Evolutionary conservation across 2,329 filamentous ascomycete genomes (phyloP), one percentile per base, ranked within the genome.

Genomic region (Ascochyta koolunga): DNA sequence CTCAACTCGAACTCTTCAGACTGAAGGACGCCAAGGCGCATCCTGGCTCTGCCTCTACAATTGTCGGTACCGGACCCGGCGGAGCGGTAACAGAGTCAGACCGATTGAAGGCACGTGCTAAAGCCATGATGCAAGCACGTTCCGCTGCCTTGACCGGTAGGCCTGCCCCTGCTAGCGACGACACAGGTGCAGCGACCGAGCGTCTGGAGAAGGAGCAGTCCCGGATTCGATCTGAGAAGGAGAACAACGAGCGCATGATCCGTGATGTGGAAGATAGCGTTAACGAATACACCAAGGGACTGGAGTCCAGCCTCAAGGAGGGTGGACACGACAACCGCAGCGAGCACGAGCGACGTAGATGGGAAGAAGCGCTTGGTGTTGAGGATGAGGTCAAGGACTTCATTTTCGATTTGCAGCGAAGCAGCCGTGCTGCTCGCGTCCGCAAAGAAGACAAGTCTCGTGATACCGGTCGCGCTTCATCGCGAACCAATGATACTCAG

Each of bases 61-160:
- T 99, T 59, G 86, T 98, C 54, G 95, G 95, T 39, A 98, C 93
- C 57, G 95, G 95, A 9, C 93, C 93, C 53, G 93, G 93, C 37
- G 95, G 95, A 46, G 79, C 86, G 38, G 86, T 99, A 36, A 99
- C 95, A 0, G 95, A 99, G 76, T 89, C 91, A 3, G 95, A 99
- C 76, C 87, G 93, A 48, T 85, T 98, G 62, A 98, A 97, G 79
- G 95, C 95, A 31, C 87, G 93, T 64, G 93, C 95, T 27, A 96
- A 93, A 78, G 93, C 93, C 33, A 96, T 97, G 87, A 99, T 99
- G 95, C 93, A 98, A 78, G 93, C 96, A 69, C 89, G 95, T 55
- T 93, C 95, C 63, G 95, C 95, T 50, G 93, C 95, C 16, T 79
- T 99, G 59, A 91, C 92, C 19, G 95, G 95, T 52, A 91, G 89